Percentiles rank a stretch among this genome's conserved stretches.
phyloP scores from a whole-genome alignment of 352 stramenopile genomes.

The Globisporangium acanthophoron region DNA sequence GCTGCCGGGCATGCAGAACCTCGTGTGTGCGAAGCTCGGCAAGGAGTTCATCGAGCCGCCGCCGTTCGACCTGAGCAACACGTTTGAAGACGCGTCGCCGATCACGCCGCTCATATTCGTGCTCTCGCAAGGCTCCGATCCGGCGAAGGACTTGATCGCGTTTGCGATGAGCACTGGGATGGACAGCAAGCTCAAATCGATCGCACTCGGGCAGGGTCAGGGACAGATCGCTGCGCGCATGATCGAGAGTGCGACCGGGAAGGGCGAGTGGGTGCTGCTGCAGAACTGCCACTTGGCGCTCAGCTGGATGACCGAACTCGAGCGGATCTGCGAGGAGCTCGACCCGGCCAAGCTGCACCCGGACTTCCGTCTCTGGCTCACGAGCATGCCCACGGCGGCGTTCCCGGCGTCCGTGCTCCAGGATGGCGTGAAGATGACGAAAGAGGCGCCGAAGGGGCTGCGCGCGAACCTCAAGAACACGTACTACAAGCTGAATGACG shows the following conservation, averaged over 20 bases:
- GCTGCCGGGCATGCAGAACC: constrained; percentile 86
- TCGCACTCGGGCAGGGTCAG: constrained; percentile 92
- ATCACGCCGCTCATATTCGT: constrained; percentile 93
- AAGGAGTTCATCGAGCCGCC: constrained; percentile 89
- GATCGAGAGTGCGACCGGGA: constrained; percentile 85
- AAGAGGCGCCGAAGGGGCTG: constrained; percentile 93
- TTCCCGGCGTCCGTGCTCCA: constrained; percentile 93
- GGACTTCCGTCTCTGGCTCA: constrained; percentile 95
- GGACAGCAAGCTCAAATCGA: constrained; percentile 89
- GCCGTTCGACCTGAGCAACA: constrained; percentile 86
- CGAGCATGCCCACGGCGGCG: constrained; percentile 73
- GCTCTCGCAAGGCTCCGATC: constrained; percentile 91
- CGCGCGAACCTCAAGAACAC: constrained; percentile 92
- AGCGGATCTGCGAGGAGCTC: constrained; percentile 92
- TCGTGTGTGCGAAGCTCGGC: constrained; percentile 85
- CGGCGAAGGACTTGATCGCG: constrained; percentile 89
- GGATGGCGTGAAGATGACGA: constrained; percentile 96
- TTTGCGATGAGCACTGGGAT: constrained; percentile 86
- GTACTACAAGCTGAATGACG: constrained; percentile 93
- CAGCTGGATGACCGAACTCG: constrained; percentile 93
- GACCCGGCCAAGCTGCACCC: constrained; percentile 75
- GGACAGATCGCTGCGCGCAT: constrained; percentile 87
- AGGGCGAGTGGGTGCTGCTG: constrained; percentile 92
- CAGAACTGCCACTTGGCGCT: constrained; percentile 95
- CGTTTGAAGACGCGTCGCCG: constrained; percentile 87